Conservation (phyloP, 2,329 filamentous ascomycete genomes). For the Stagonosporopsis chrysanthemi region DNA sequence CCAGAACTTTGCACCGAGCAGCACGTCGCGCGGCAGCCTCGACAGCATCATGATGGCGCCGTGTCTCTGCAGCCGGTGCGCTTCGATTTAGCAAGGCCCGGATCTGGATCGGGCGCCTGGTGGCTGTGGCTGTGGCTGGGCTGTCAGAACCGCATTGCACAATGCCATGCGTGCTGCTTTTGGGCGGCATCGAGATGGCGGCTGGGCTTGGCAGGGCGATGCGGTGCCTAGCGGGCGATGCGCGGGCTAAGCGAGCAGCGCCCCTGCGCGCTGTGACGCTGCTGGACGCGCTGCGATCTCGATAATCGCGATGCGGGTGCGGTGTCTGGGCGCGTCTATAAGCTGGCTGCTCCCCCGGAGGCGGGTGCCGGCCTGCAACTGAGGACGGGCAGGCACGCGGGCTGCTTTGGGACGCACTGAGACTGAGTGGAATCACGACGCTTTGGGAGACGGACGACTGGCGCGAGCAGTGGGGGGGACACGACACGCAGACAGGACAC, state of each 20-base stretch:
- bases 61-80: neutral
- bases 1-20: constrained; percentile 5
- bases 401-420: neutral
- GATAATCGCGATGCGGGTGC: neutral
- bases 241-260: neutral
- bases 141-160: no score
- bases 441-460: no score
- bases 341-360: neutral
- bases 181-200: constrained; percentile 1
- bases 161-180: neutral
- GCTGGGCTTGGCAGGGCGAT: neutral
- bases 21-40: constrained; percentile 34
- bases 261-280: constrained; percentile 3
- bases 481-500: no score
- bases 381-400: neutral
- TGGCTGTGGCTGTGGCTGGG: no score
- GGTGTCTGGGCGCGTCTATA: neutral
- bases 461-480: no score
- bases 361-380: no score
- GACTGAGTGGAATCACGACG: no score
- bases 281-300: neutral
- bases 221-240: neutral
- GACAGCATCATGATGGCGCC: constrained; percentile 19
- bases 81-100: no score
- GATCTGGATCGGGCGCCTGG: no score